phyloP scores from a whole-genome alignment of 1,139 yeast species.

The Saccharomyces hybrid region DNA sequence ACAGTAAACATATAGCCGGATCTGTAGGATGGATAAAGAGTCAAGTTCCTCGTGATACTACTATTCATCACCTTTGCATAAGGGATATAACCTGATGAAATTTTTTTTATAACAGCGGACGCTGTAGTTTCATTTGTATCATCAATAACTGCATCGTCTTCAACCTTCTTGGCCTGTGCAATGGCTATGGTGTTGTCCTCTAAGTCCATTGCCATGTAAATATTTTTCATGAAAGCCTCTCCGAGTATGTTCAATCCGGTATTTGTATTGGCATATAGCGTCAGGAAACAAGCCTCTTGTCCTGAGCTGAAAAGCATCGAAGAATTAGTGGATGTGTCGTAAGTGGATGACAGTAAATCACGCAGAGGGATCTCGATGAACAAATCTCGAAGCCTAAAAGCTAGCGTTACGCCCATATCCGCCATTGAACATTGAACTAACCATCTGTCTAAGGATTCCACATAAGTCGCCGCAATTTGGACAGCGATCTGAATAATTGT shows the following conservation, averaged over 20 bases:
- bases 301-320: slow-evolving; percentile 46
- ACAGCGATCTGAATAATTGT: slow-evolving; percentile 59
- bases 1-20: slow-evolving; percentile 12
- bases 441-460: slow-evolving; percentile 49
- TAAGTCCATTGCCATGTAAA: slow-evolving; percentile 62
- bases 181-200: slow-evolving; percentile 53
- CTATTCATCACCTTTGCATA: slow-evolving; percentile 38
- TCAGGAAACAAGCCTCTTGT: slow-evolving; percentile 51
- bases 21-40: slow-evolving; percentile 26
- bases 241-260: slow-evolving; percentile 58
- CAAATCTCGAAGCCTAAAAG: slow-evolving; percentile 49
- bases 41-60: slow-evolving; percentile 26
- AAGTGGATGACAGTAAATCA: slow-evolving; percentile 42
- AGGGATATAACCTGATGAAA: slow-evolving; percentile 43
- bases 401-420: slow-evolving; percentile 45
- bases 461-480: slow-evolving; percentile 66
- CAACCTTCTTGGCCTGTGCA: slow-evolving; percentile 35
- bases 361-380: slow-evolving; percentile 47
- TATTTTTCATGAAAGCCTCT: slow-evolving; percentile 46
- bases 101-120: slow-evolving; percentile 24
- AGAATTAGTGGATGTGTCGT: slow-evolving; percentile 21
- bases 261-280: slow-evolving; percentile 44
- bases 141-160: not conserved
- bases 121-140: not conserved
- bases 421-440: slow-evolving; percentile 53